Evolutionary conservation across 495 filamentous ascomycete species (phyloP), one percentile per base, ranked within the genome.

Genomic region (Penicillium simplicissimum): DNA sequence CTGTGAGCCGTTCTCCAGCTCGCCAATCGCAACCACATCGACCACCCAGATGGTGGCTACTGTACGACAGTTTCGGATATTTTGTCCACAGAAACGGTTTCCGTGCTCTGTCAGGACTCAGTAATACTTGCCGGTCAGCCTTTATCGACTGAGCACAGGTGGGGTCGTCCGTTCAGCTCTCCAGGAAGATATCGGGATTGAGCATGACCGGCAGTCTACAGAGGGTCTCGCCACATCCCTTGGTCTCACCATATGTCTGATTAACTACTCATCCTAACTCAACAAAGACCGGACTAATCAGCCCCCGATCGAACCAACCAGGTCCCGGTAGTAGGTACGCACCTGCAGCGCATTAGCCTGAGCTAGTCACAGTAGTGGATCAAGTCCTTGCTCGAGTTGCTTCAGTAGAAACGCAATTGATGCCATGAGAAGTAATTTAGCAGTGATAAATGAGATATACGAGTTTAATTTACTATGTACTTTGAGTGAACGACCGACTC

Each of bases 271-370:
- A 23, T 49, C 9, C 45, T 13, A 2, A 49, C 14, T 11, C 45
- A 31, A n/a, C 21, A 31, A 31, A 49, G 21, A 8, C 45, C 31
- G 45, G 45, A 49, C 17, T 45, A 45, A n/a, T 31, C 23, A 49
- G 21, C 21, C 45, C 23, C 9, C 13, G 23, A 48, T 23, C 23
- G 45, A 48, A 23, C 45, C 45, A 48, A 23, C 21, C 45, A n/a
- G n/a, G n/a, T n/a, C n/a, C n/a, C n/a, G n/a, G n/a, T n/a, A n/a
- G n/a, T n/a, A n/a, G n/a, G n/a, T n/a, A n/a, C n/a, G n/a, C n/a
- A 14, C 45, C 21, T 48, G 45, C 45, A 23, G 21, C 23, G 14
- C 45, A 70, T 61, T 33, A 43, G 45, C 31, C 61, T 59, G 19
- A 48, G 45, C 45, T 13, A 25, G 19, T 8, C 19, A 4, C 45